Evolutionary conservation across 2,329 filamentous ascomycete species (phyloP).

Genomic region (Coniosporium uncinatum): DNA sequence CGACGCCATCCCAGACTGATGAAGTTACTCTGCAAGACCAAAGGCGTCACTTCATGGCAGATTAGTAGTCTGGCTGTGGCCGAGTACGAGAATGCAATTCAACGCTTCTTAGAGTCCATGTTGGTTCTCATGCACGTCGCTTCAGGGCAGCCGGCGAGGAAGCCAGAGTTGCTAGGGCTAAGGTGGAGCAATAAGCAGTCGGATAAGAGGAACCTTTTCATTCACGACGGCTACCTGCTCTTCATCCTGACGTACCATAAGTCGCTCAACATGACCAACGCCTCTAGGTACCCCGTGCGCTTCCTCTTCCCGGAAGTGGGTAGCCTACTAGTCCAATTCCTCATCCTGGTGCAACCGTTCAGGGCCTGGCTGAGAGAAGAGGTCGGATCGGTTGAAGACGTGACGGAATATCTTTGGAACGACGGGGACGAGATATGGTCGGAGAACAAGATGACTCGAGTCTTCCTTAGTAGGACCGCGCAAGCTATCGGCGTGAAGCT

Average conservation of each 20-base stretch:
- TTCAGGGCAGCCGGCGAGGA: neutral
- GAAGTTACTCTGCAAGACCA: neutral
- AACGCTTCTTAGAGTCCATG: conserved; percentile 2
- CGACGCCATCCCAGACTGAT: neutral
- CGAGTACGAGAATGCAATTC: neutral
- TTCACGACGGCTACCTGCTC: neutral
- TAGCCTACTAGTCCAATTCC: neutral
- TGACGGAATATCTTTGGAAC: neutral
- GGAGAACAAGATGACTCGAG: neutral
- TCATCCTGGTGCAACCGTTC: neutral
- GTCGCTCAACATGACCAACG: conserved; percentile 2
- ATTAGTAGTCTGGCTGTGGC: neutral
- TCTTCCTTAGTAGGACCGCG: neutral
- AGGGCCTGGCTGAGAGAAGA: neutral
- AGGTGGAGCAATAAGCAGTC: neutral
- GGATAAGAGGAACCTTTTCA: conserved; percentile 1
- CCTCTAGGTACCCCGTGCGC: neutral
- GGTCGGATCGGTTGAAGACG: neutral
- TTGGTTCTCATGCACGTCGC: neutral
- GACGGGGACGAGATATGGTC: neutral
- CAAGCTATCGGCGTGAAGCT: neutral
- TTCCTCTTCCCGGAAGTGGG: neutral
- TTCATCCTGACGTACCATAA: conserved; percentile 2
- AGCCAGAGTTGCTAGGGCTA: neutral
- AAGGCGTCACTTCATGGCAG: neutral